Evolutionary conservation across 1,139 yeast genomes (phyloP), one percentile per base, ranked within the genome.

Genomic region (Hyphopichia fennica): DNA sequence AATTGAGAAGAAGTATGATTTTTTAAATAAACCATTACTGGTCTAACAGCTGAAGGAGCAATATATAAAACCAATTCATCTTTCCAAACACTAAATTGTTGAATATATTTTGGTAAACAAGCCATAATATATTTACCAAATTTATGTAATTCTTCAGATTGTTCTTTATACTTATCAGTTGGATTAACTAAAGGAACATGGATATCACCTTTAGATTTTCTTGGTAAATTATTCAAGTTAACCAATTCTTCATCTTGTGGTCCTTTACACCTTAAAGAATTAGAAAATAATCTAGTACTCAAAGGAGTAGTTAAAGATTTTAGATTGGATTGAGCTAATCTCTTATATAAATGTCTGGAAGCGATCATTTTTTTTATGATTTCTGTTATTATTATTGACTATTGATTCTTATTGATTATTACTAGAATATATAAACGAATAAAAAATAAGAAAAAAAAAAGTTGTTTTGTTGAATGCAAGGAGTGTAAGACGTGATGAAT

Each of bases 11-110:
- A 75, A 16, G 93, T 84, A 68, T 88, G 96, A 62, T 87, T 79
- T 58, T 80, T 82, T 62, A 88, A 75, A 58, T 85, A 88, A 17
- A 79, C 66, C 67, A 84, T 67, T 43, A 82, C 82, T 25, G 91
- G 95, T 51, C 82, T 70, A 43, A 88, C 65, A 3, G 90, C 93
- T 20, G 78, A 65, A 39, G 96, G 96, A 3, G 91, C 87, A 46
- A 86, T 80, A 62, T 82, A 84, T 44, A 88, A 63, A 37, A 87
- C 80, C 61, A 88, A 78, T 66, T 88, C 96, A 62, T 88, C 96
- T 66, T 88, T 88, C 96, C 96, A 88, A 42, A 88, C 96, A 13
- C 88, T 76, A 56, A 87, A 88, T 62, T 85, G 86, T 67, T 88
- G 96, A 50, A 88, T 77, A 60, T 72, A 87, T 65, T 87, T 88